Percentiles rank a stretch among this genome's conserved stretches.
Evolutionary conservation across 2,329 filamentous ascomycete species (phyloP).

Genomic region (Chalaropsis thielavioides): DNA sequence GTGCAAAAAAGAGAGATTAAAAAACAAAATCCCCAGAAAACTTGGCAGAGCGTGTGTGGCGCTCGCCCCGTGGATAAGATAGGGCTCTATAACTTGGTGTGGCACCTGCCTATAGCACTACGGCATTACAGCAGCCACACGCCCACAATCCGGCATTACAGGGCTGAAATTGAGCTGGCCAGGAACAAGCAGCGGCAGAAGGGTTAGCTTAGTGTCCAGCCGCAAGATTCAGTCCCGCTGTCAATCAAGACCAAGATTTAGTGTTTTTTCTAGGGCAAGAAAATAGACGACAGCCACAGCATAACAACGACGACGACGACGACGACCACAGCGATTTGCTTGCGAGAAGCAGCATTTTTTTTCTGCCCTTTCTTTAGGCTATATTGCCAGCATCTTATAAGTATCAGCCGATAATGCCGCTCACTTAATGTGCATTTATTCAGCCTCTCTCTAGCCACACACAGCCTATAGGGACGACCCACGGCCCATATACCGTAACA

Average conservation of each 20-base stretch:
- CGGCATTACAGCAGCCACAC: background rate
- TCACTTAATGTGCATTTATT: background rate
- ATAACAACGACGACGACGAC: background rate
- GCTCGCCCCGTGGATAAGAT: background rate
- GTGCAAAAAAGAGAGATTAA: too few relatives aligned
- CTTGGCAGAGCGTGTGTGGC: background rate
- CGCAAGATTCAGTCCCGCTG: constrained; percentile 16
- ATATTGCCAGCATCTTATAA: background rate
- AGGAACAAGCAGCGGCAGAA: background rate
- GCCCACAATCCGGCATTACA: background rate
- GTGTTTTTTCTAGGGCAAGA: background rate
- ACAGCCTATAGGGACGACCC: too few relatives aligned
- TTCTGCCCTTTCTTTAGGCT: background rate
- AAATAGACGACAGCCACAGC: background rate
- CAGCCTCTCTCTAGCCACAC: too few relatives aligned
- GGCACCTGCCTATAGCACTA: background rate
- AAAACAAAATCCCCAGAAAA: background rate
- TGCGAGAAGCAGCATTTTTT: background rate
- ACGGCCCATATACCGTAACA: too few relatives aligned
- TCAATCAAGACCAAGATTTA: background rate
- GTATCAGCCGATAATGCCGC: background rate
- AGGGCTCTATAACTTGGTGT: background rate
- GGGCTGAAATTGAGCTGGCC: background rate
- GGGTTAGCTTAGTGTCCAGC: background rate
- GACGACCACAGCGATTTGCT: background rate